phyloP scores from a whole-genome alignment of 1,284 basidiomycete species.

The Rhodotorula sp. region DNA sequence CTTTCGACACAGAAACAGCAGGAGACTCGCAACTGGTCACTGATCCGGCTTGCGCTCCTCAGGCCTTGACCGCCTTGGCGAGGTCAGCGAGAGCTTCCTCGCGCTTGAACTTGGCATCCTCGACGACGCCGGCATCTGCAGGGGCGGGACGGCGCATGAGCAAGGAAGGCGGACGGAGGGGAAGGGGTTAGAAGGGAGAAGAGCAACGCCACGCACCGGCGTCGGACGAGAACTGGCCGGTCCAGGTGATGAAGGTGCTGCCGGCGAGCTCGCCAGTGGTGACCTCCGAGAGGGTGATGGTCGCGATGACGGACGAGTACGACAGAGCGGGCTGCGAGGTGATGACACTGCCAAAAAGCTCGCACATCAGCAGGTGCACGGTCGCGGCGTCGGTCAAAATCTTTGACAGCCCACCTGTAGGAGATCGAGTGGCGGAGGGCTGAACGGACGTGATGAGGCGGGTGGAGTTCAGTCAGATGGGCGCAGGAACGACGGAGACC shows the following conservation, averaged over 20 bases:
- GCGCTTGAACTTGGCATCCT: constrained; percentile 47
- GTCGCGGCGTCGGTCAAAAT: background rate
- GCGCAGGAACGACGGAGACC: too few relatives aligned
- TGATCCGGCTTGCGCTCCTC: background rate
- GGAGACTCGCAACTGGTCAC: too few relatives aligned
- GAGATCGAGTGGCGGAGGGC: constrained; percentile 47
- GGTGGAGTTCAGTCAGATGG: background rate
- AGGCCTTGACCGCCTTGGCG: constrained; percentile 38
- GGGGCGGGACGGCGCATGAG: background rate
- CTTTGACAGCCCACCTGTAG: constrained; percentile 35
- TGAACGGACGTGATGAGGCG: background rate
- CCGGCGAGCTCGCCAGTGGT: constrained; percentile 42
- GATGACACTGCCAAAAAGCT: constrained; percentile 42
- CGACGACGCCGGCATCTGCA: constrained; percentile 39
- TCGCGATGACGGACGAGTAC: constrained; percentile 46
- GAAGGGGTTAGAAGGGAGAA: background rate
- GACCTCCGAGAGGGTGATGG: constrained; percentile 44
- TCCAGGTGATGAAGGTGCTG: constrained; percentile 45
- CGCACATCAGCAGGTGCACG: too few relatives aligned
- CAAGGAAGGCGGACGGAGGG: background rate
- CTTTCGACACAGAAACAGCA: too few relatives aligned
- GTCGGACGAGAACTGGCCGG: constrained; percentile 44
- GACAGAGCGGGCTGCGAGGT: constrained; percentile 44
- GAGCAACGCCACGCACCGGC: constrained; percentile 38
- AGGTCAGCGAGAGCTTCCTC: constrained; percentile 45